Percentiles rank a stretch among this genome's conserved stretches.
Conservation (phyloP, 73 alveolate species). For the Paramecium primaurelia region DNA sequence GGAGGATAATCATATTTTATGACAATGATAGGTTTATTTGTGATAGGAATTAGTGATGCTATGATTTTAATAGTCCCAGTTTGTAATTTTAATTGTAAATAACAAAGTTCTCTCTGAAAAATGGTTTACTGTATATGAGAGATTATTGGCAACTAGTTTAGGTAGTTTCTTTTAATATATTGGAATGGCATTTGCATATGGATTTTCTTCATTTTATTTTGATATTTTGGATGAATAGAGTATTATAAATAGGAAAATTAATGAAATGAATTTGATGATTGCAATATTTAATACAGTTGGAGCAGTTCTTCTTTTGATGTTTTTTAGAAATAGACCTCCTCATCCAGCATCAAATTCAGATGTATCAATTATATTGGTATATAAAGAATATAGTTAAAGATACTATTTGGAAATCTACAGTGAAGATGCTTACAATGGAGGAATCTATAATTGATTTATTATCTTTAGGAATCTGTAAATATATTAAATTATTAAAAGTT, state of each 20-base stretch:
- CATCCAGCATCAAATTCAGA: background rate
- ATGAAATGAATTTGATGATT: background rate
- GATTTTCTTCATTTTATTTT: background rate
- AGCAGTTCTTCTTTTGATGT: background rate
- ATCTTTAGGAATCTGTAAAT: background rate
- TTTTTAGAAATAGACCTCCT: background rate
- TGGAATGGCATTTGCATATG: background rate
- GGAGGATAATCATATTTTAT: background rate
- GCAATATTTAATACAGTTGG: background rate
- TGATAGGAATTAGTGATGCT: background rate
- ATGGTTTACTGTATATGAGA: background rate
- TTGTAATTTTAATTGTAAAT: background rate
- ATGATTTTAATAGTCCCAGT: background rate
- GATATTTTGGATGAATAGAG: background rate
- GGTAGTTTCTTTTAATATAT: background rate
- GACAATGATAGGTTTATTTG: background rate
- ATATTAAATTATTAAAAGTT: background rate
- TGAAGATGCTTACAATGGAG: background rate
- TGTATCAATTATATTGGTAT: background rate
- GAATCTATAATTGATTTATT: background rate
- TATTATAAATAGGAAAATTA: background rate
- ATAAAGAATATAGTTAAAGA: background rate
- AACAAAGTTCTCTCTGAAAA: background rate
- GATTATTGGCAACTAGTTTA: background rate
- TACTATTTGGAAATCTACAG: background rate